Conservation (phyloP, 305 asterid genomes). For the Petunia hybrid region DNA sequence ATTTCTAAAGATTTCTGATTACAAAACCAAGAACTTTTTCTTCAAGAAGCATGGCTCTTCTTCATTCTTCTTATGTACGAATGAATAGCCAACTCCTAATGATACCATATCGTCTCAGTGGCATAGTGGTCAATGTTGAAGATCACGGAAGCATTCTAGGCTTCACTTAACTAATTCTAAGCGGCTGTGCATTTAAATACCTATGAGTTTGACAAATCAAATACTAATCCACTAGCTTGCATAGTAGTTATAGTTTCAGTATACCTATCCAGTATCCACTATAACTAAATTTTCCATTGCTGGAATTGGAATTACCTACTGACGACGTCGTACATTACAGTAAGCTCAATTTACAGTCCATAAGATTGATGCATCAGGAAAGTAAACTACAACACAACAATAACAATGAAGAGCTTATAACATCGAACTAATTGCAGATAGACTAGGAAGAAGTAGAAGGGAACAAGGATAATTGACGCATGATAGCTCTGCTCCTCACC, state of each 20-base stretch:
- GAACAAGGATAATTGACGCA: too few species aligned
- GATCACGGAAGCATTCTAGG: background rate
- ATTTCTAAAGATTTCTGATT: background rate
- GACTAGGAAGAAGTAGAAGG: background rate
- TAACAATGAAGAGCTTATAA: background rate
- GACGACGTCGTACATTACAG: background rate
- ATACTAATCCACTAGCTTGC: background rate
- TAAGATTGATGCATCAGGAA: background rate
- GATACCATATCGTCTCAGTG: background rate
- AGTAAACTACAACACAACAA: background rate
- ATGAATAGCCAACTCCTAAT: background rate
- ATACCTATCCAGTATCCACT: background rate
- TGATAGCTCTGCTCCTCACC: too few species aligned
- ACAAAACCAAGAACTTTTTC: background rate
- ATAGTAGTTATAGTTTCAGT: background rate
- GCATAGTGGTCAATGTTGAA: background rate
- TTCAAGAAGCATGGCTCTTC: background rate
- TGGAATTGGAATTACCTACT: background rate
- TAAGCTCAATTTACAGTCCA: background rate
- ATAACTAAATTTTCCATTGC: background rate
- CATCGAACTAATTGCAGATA: background rate
- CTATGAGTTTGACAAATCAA: background rate
- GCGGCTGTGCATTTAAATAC: background rate
- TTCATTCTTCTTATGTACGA: background rate
- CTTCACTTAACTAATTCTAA: background rate